Base-by-base conservation (phyloP, 306 rosid genomes). In the Vigna unguiculata region DNA sequence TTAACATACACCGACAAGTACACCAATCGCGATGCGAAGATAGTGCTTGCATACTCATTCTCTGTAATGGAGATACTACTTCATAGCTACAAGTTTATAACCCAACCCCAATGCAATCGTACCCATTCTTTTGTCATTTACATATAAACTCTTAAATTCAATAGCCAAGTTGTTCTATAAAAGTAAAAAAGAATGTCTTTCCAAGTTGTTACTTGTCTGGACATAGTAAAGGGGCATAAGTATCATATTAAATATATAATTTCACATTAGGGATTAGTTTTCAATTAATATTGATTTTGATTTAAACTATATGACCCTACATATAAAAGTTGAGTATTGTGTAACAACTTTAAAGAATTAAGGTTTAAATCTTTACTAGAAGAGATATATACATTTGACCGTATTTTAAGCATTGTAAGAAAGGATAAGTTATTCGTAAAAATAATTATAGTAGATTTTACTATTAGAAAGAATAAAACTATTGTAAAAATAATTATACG, bases 21-120 rank as follows among this genome's bases (percentile, higher is more conserved):
- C 25, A 34, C 69, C 47, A 62, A 57, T 57, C 1, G 4, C 17
- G 9, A 24, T 2, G 17, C 38, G 0, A 11, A 36, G 17, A 19
- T 19, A 38, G 70, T 19, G 70, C 49, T 19, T 63, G 10, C 48
- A 28, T 28, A 59, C 25, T 53, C 59, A 55, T 55, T 22, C 64
- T 2, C 40, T 12, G 6, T 13, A 13, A 60, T 5, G 11, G 20
- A 14, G 15, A 13, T 3, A 13, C 13, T 14, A 25, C 43, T 3
- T 25, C 11, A 1, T 32, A 22, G n/a, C 34, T 4, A 6, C 5
- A 11, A 22, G 5, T 60, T 60, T 36, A 62, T 15, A 3, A 28
- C 30, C 30, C 30, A 4, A 3, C 30, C 30, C 30, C 30, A 28
- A 28, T 28, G 30, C 64, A 25, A 1, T 21, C 43, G 9, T 9